Conservation (phyloP, 73 alveolate genomes). For the Paraurostyla sp. region DNA sequence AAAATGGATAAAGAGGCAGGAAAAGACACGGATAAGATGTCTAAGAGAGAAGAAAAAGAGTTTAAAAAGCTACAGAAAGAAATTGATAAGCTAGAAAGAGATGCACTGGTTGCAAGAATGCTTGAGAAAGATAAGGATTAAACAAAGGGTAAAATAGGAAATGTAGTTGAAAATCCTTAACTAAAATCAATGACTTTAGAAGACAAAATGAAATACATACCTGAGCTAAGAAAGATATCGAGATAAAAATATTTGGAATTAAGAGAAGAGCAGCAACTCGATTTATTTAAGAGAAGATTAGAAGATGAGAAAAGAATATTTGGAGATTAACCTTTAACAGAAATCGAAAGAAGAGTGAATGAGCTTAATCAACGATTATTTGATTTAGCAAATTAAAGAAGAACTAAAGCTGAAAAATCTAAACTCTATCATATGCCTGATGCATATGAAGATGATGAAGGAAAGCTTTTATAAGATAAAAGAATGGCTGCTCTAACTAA, state of each 20-base stretch:
- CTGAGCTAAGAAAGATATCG: constrained; percentile 89
- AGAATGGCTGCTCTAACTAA: constrained; percentile 72
- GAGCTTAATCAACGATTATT: constrained; percentile 83
- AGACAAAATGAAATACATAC: constrained; percentile 74
- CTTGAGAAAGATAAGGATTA: constrained; percentile 58
- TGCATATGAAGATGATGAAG: constrained; percentile 91
- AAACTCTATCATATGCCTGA: constrained; percentile 81
- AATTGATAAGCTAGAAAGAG: constrained; percentile 80
- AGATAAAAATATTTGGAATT: constrained; percentile 90
- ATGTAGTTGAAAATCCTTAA: constrained; percentile 64
- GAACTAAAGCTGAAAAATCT: constrained; percentile 74
- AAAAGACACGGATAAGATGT: neutral
- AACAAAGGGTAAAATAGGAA: constrained; percentile 17
- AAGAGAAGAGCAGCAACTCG: constrained; percentile 93
- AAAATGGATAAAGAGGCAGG: neutral
- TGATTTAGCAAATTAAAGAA: constrained; percentile 78
- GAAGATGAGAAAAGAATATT: constrained; percentile 92
- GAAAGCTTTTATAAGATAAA: constrained; percentile 74
- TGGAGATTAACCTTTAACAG: constrained; percentile 87
- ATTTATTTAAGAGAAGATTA: constrained; percentile 85
- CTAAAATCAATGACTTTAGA: constrained; percentile 66
- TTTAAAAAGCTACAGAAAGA: constrained; percentile 61
- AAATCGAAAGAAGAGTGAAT: constrained; percentile 84
- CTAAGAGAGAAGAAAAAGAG: constrained; percentile 57
- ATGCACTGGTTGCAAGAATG: constrained; percentile 69